Percentiles rank a stretch among this genome's conserved stretches.
These are phyloP conservation scores for Suaeda aralocaspica DNA, from an alignment of 148 eudicot genomes.

Conservation along the genomic window DNA sequence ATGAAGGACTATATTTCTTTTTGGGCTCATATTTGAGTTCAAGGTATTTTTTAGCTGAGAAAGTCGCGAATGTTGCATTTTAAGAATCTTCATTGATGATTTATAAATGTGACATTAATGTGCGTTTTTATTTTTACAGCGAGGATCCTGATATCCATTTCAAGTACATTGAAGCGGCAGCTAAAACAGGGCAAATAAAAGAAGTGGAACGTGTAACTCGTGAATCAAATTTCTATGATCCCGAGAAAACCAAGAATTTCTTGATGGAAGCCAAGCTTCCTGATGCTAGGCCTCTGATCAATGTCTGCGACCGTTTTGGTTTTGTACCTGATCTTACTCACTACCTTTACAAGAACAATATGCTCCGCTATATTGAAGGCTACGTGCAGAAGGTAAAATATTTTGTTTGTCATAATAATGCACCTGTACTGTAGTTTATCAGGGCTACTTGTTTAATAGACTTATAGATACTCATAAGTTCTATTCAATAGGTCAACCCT, in stretches of 20 bases:
- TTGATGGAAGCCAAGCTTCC: constrained; percentile 98
- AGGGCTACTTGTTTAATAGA: too few relatives aligned
- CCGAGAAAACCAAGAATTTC: constrained; percentile 94
- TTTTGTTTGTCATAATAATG: not conserved
- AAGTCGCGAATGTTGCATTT: not conserved
- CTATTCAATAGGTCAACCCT: constrained; percentile 69
- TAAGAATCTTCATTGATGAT: not conserved
- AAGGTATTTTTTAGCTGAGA: constrained; percentile 39
- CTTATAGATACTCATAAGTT: not conserved
- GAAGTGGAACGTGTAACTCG: constrained; percentile 97
- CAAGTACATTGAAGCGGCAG: constrained; percentile 97
- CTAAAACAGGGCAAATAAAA: constrained; percentile 97
- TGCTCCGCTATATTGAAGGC: constrained; percentile 98
- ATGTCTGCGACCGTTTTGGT: constrained; percentile 93
- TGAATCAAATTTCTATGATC: constrained; percentile 87
- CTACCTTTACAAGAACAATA: constrained; percentile 79
- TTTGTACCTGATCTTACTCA: constrained; percentile 97
- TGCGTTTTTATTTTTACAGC: constrained; percentile 32
- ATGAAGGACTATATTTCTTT: constrained; percentile 93
- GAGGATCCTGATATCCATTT: constrained; percentile 98
- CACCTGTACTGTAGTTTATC: too few relatives aligned
- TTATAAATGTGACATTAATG: constrained; percentile 10
- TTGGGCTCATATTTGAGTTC: constrained; percentile 92
- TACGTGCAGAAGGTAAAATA: constrained; percentile 84
- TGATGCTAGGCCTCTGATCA: constrained; percentile 92